These are phyloP conservation scores for Veloboletus limbatus DNA, from an alignment of 1,284 basidiomycete genomes.

Conservation along the genomic window DNA sequence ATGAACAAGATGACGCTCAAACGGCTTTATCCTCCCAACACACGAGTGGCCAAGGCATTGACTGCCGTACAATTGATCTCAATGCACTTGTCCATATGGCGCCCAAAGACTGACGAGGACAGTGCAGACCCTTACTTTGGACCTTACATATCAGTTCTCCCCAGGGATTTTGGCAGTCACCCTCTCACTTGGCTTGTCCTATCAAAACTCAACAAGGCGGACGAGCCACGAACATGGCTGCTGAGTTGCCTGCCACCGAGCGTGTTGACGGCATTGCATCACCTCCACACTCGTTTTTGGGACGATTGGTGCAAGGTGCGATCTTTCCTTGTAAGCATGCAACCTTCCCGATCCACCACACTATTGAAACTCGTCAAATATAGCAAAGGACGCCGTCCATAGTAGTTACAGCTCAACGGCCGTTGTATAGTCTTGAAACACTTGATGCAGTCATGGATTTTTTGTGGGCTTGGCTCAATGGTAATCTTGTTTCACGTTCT, in stretches of 20 bases:
- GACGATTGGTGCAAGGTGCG: constrained; percentile 55
- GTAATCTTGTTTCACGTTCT: constrained; percentile 37
- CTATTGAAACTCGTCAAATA: not conserved
- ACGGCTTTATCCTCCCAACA: constrained; percentile 49
- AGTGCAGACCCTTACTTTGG: constrained; percentile 64
- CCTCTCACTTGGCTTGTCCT: constrained; percentile 70
- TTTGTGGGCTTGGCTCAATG: constrained; percentile 87
- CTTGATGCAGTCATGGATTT: constrained; percentile 33
- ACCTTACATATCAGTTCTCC: constrained; percentile 74
- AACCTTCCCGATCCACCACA: not conserved
- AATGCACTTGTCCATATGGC: constrained; percentile 59
- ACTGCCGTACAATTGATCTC: constrained; percentile 60
- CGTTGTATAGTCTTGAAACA: constrained; percentile 16
- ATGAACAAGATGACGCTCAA: constrained; percentile 68
- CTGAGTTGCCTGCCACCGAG: constrained; percentile 51
- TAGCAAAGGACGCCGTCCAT: constrained; percentile 13
- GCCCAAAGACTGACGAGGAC: constrained; percentile 37
- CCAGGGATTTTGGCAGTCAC: constrained; percentile 65
- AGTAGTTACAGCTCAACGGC: not conserved
- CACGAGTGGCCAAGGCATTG: constrained; percentile 35
- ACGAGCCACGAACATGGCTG: constrained; percentile 27
- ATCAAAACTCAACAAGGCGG: constrained; percentile 13
- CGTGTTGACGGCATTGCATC: constrained; percentile 44
- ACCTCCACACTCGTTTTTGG: constrained; percentile 51
- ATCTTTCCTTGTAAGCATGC: constrained; percentile 44